Evolutionary conservation across 176 grass and related monocot genomes (phyloP), one percentile per base, ranked within the genome.

Genomic region (Triticum urartu): DNA sequence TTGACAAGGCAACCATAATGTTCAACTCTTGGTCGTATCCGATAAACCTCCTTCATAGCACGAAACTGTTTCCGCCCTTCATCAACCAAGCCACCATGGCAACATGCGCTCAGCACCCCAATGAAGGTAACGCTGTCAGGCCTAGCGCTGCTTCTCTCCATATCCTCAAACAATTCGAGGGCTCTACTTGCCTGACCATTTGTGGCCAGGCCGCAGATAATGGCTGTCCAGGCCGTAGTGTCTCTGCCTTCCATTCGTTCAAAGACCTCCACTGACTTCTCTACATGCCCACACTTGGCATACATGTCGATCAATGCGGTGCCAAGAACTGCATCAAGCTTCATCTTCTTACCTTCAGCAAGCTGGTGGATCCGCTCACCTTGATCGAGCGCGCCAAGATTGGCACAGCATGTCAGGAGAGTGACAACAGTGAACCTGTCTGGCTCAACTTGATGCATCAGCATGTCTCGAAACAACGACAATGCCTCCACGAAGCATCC

Each of bases 1-100:
- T 95, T 84, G 65, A 93, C 81, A 42, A 93, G 76, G 83, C 91
- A 91, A 35, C 91, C 88, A 69, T 87, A 95, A 17, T 95, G 93
- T 69, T 93, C 89, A 6, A 89, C 75, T 83, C 80, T 91, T 4
- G 89, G 93, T 61, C 91, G 61, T 71, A 95, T 83, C 40, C 15
- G 61, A 87, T 81, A 89, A 52, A 89, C 65, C 52, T 89, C 81
- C 61, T 87, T 93, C 91, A 95, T 91, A 34, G 61, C 43, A 52
- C 26, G 21, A 58, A 95, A 91, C 47, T 89, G 52, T 54, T 56
- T 84, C 52, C 68, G 72, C 15, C 93, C 91, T 90, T 95, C 91
- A 21, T 89, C 81, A 36, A 93, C 89, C 77, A 91, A 87, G 18
- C 93, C 93, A 83, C 87, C 89, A 89, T 93, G 93, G 79, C 73